Conservation (phyloP, 202 grass and related monocot genomes). For the Brachypodium distachyon region DNA sequence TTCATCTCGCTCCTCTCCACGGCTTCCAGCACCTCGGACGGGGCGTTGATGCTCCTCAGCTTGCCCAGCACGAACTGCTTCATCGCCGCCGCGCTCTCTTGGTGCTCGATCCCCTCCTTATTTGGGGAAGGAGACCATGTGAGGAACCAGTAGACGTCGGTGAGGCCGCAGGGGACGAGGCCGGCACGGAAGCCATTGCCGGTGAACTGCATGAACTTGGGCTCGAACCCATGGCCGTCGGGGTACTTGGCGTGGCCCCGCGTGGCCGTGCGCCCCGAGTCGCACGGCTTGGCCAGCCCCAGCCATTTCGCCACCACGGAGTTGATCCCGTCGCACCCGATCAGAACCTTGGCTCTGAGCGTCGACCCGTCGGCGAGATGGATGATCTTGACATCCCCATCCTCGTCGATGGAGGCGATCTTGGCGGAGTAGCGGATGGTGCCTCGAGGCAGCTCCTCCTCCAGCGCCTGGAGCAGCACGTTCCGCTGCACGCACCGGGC, state of each 20-base stretch:
- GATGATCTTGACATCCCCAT: constrained; percentile 17
- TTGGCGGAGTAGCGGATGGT: constrained; percentile 50
- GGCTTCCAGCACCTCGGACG: constrained; percentile 9
- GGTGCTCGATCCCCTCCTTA: constrained; percentile 8
- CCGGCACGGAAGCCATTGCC: constrained; percentile 29
- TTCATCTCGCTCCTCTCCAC: constrained; percentile 29
- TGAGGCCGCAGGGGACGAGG: constrained; percentile 22
- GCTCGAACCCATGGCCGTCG: constrained; percentile 29
- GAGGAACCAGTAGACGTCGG: constrained; percentile 40
- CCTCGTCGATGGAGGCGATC: constrained; percentile 36
- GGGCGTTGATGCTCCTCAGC: constrained; percentile 10
- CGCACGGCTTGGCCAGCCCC: constrained; percentile 20
- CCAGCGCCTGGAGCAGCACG: constrained; percentile 22
- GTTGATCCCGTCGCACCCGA: constrained; percentile 41
- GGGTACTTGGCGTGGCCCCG: constrained; percentile 30
- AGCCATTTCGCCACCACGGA: constrained; percentile 42
- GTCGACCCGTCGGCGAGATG: constrained; percentile 32
- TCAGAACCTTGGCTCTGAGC: constrained; percentile 39
- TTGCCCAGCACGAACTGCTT: constrained; percentile 30
- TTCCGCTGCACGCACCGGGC: constrained; percentile 26
- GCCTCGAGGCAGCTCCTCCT: constrained; percentile 20
- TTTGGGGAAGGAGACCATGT: constrained; percentile 31
- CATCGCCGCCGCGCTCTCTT: constrained; percentile 15
- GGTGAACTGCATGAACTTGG: constrained; percentile 11
- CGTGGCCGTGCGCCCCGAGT: constrained; percentile 12